phyloP scores from a whole-genome alignment of 768 basidiomycete species.

The Trametopsis cervina region DNA sequence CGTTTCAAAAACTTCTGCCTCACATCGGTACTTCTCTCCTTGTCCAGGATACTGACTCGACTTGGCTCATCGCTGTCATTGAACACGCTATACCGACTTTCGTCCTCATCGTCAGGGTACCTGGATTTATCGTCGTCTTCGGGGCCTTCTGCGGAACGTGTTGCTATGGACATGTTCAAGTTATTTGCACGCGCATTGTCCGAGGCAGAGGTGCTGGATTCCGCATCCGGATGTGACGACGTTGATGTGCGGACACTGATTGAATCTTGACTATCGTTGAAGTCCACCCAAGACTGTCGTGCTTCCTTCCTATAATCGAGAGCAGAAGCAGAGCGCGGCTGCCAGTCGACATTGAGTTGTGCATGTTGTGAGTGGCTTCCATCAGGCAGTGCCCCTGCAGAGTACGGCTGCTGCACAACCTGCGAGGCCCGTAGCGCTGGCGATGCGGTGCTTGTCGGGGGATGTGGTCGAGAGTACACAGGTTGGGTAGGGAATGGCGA shows the following conservation, averaged over 20 bases:
- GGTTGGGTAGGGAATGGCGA: constrained; percentile 45
- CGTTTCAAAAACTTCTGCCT: constrained; percentile 42
- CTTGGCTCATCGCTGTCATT: constrained; percentile 26
- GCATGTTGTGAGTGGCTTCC: constrained; percentile 4
- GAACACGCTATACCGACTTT: constrained; percentile 40
- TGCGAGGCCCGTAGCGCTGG: constrained; percentile 15
- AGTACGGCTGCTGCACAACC: not conserved
- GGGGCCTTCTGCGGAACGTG: not conserved
- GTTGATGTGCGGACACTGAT: not conserved
- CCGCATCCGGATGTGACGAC: not conserved
- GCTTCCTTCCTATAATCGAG: constrained; percentile 5
- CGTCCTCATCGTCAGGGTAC: constrained; percentile 19
- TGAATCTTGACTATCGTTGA: not conserved
- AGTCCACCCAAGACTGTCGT: not conserved
- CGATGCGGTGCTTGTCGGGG: constrained; percentile 19
- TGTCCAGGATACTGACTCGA: constrained; percentile 46
- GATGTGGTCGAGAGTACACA: constrained; percentile 22
- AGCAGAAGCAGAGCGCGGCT: constrained; percentile 18
- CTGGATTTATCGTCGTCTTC: constrained; percentile 7
- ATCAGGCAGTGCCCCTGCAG: not conserved
- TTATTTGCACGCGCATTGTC: not conserved
- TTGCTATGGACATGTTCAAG: not conserved
- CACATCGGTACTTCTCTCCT: constrained; percentile 42
- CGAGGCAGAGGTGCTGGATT: not conserved
- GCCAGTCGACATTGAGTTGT: constrained; percentile 17